A percentile compares a stretch with the other conserved stretches of the same genome.
These are phyloP conservation scores for Gnomoniopsis sp. DNA, from an alignment of 2,329 filamentous ascomycete genomes.

Conservation along the genomic window DNA sequence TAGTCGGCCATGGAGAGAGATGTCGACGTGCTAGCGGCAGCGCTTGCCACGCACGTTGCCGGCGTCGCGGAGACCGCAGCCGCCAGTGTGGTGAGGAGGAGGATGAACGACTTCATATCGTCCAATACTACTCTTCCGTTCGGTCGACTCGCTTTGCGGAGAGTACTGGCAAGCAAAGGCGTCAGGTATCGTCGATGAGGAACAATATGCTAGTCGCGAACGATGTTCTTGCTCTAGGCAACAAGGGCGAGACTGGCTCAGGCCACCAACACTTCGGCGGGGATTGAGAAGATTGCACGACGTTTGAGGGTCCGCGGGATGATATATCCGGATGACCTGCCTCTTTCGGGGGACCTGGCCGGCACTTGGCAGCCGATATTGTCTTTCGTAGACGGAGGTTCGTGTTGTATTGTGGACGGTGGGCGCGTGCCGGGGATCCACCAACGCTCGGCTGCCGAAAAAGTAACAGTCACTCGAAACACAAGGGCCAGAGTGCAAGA, in stretches of 20 bases:
- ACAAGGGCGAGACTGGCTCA: too few relatives aligned
- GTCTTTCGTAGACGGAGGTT: background rate
- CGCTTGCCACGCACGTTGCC: constrained; percentile 11
- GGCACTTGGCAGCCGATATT: background rate
- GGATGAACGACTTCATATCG: background rate
- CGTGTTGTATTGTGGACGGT: background rate
- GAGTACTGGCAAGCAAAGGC: too few relatives aligned
- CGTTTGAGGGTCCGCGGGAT: background rate
- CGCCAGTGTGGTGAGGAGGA: background rate
- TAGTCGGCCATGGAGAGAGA: constrained; percentile 5
- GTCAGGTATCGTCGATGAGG: too few relatives aligned
- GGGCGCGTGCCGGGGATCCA: too few relatives aligned
- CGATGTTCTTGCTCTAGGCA: too few relatives aligned
- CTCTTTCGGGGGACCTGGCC: background rate
- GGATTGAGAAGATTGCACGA: background rate
- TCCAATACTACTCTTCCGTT: background rate
- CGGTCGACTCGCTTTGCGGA: background rate
- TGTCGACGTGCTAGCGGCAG: background rate
- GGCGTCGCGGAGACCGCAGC: background rate
- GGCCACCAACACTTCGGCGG: background rate
- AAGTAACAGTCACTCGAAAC: background rate
- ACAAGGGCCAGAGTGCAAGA: background rate
- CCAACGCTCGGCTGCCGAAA: too few relatives aligned
- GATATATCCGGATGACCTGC: background rate
- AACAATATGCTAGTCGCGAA: too few relatives aligned